Evolutionary conservation across 371 early-diverging fungal species (phyloP).

Genomic region (Mucor irregularis): DNA sequence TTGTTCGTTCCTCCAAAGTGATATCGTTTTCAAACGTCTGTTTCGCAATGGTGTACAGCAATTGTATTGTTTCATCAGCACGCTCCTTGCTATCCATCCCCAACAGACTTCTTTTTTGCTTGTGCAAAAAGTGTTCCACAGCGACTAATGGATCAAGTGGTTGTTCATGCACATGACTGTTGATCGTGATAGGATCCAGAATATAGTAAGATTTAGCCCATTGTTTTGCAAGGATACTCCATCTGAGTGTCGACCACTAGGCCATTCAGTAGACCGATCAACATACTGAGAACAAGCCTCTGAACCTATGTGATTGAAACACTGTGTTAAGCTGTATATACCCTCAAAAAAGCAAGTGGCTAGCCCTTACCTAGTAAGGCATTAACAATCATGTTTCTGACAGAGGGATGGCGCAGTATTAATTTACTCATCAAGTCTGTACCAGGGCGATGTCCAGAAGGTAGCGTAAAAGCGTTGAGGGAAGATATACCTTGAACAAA

Average conservation of each 20-base stretch:
- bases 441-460: too few species aligned
- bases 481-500: too few species aligned
- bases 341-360: too few species aligned
- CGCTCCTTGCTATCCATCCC: constrained; percentile 14
- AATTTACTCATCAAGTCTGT: too few species aligned
- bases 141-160: constrained; percentile 19
- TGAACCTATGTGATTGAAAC: constrained; percentile 1
- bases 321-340: constrained; percentile 4
- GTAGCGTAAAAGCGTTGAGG: too few species aligned
- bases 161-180: constrained; percentile 12
- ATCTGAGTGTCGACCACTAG: constrained; percentile 9
- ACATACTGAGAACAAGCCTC: constrained; percentile 3
- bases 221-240: constrained; percentile 16
- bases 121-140: constrained; percentile 11
- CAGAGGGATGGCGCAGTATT: too few species aligned
- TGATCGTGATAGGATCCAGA: constrained; percentile 50
- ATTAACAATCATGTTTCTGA: too few species aligned
- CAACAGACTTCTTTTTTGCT: constrained; percentile 19
- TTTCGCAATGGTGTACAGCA: constrained; percentile 9
- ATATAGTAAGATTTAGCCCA: constrained; percentile 23
- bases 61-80: constrained; percentile 15
- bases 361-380: too few species aligned
- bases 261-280: constrained; percentile 11
- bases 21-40: constrained; percentile 13
- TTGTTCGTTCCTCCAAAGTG: constrained; percentile 15